These are phyloP conservation scores for Aspergillus carbonarius DNA, from an alignment of 2,329 filamentous ascomycete species.

Conservation along the genomic window DNA sequence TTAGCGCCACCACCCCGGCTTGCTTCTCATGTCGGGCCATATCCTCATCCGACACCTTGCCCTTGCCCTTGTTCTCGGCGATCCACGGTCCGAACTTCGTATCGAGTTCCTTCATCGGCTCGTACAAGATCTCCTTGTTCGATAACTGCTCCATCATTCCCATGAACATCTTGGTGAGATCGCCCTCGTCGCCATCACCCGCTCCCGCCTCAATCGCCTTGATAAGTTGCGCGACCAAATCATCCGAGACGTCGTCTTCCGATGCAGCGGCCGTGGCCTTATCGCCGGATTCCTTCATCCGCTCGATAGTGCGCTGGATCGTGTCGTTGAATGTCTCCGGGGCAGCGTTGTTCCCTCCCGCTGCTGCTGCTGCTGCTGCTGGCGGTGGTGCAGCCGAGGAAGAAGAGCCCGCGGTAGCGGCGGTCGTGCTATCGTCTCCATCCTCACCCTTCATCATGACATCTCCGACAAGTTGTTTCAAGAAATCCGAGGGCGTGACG, in stretches of 20 bases:
- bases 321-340: constrained; percentile 85
- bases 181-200: constrained; percentile 67
- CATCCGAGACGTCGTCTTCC: constrained; percentile 65
- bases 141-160: constrained; percentile 99
- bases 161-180: constrained; percentile 91
- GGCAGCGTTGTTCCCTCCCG: constrained; percentile 27
- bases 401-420: constrained; percentile 18
- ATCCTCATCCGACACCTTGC: constrained; percentile 65
- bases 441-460: constrained; percentile 29
- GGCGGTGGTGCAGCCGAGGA: constrained; percentile 12
- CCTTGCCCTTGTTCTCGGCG: constrained; percentile 66
- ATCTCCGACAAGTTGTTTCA: constrained; percentile 38
- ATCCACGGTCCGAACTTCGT: constrained; percentile 93
- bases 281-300: constrained; percentile 86
- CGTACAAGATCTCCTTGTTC: constrained; percentile 96
- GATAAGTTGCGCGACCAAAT: constrained; percentile 87
- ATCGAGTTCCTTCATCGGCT: constrained; percentile 96
- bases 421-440: constrained; percentile 14
- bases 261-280: constrained; percentile 77
- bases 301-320: constrained; percentile 90
- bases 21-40: constrained; percentile 79
- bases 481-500: constrained; percentile 34
- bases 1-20: constrained; percentile 74
- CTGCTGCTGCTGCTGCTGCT: constrained; percentile 1
- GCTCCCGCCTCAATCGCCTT: constrained; percentile 76